Percentiles rank a stretch among this genome's conserved stretches.
Evolutionary conservation across 2,329 filamentous ascomycete species (phyloP).

Genomic region (Apiospora hydei): DNA sequence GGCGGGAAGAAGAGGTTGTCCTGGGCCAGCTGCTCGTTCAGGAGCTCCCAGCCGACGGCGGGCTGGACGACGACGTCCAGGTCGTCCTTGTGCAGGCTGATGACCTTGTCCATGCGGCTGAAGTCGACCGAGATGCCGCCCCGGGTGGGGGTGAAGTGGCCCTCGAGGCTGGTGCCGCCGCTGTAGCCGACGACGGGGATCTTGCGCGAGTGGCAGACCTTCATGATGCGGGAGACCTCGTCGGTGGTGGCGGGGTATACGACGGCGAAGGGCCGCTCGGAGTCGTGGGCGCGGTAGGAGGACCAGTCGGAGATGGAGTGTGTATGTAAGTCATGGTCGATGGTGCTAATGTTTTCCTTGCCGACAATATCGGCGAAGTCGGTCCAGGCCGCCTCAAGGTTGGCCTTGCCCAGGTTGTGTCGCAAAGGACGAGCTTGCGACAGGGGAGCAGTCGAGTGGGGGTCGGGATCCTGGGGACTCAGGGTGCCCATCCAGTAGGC

Average conservation of each 20-base stretch:
- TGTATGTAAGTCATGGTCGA: conserved; percentile 59
- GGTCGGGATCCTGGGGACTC: conserved; percentile 57
- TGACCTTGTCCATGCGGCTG: conserved; percentile 74
- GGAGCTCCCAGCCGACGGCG: conserved; percentile 78
- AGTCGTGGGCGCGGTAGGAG: conserved; percentile 57
- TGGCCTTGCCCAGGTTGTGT: conserved; percentile 66
- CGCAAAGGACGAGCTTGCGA: conserved; percentile 55
- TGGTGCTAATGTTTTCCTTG: conserved; percentile 69
- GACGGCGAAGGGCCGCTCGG: conserved; percentile 69
- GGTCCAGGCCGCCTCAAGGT: conserved; percentile 74
- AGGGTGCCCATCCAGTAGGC: conserved; percentile 68
- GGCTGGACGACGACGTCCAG: conserved; percentile 74
- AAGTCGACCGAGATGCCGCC: conserved; percentile 82
- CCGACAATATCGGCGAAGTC: conserved; percentile 72
- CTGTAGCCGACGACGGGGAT: conserved; percentile 80
- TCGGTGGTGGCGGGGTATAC: conserved; percentile 76
- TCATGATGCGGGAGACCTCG: conserved; percentile 78
- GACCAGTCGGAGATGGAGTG: conserved; percentile 71
- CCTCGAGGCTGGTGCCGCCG: conserved; percentile 80
- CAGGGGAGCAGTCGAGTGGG: conserved; percentile 67
- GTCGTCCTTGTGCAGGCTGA: conserved; percentile 72
- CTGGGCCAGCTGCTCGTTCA: conserved; percentile 74
- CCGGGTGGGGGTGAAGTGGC: conserved; percentile 76
- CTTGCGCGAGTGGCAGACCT: conserved; percentile 72
- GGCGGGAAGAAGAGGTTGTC: conserved; percentile 84